Conservation (phyloP, 192 early-diverging fungal species). For the Entomortierella chlamydospora region DNA sequence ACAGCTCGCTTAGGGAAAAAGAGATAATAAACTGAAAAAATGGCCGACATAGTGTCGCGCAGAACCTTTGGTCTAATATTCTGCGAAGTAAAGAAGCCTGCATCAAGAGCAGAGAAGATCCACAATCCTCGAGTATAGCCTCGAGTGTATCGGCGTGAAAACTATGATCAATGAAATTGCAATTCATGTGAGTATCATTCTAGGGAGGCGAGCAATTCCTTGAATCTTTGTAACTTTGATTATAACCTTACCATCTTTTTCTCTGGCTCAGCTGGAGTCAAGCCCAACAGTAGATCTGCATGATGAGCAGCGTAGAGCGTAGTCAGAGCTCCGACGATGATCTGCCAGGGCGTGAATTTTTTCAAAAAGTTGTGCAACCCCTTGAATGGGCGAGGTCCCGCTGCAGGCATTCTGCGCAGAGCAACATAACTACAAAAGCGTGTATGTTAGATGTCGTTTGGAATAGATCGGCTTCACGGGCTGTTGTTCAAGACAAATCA, state of each 20-base stretch:
- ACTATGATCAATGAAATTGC: constrained; percentile 18
- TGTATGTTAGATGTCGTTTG: background rate
- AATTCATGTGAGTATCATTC: too few relatives aligned
- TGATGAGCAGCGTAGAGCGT: constrained; percentile 47
- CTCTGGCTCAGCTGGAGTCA: constrained; percentile 42
- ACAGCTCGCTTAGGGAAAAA: constrained; percentile 86
- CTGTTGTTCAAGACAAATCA: background rate
- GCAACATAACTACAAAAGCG: constrained; percentile 21
- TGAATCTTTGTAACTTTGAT: background rate
- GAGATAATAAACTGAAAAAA: constrained; percentile 88
- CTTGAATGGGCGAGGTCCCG: constrained; percentile 34
- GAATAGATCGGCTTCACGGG: too few relatives aligned
- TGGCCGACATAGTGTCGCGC: constrained; percentile 78
- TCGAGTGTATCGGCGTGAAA: constrained; percentile 78
- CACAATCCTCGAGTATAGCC: constrained; percentile 93
- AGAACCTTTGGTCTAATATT: constrained; percentile 76
- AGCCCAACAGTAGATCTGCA: constrained; percentile 38
- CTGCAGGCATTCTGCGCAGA: constrained; percentile 26
- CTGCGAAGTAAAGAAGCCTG: constrained; percentile 94
- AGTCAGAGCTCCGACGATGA: constrained; percentile 43
- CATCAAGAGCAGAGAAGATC: constrained; percentile 91
- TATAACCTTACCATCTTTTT: constrained; percentile 33
- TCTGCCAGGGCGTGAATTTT: constrained; percentile 41
- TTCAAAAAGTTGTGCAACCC: constrained; percentile 25
- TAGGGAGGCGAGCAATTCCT: too few relatives aligned